phyloP scores from a whole-genome alignment of 2,329 filamentous ascomycete genomes.

The Diatrype stigma region DNA sequence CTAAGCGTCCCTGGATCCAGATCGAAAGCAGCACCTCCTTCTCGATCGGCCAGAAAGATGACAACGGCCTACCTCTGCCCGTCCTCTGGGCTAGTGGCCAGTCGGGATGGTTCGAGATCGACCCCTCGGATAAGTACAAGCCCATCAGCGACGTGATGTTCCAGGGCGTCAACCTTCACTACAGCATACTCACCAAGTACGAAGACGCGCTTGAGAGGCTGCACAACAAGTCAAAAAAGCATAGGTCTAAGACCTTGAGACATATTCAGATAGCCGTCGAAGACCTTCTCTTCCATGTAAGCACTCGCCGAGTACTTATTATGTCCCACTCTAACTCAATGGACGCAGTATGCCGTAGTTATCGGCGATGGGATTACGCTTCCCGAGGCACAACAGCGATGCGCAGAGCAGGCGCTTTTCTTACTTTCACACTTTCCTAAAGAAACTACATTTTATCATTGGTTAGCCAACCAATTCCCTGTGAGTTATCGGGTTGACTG shows the following conservation, averaged over 20 bases:
- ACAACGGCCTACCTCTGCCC: slow-evolving; percentile 43
- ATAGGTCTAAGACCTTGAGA: slow-evolving; percentile 22
- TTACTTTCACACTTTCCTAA: slow-evolving; percentile 48
- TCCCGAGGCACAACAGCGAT: slow-evolving; percentile 44
- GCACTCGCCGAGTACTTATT: background rate
- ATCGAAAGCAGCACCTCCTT: slow-evolving; percentile 46
- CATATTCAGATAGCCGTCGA: slow-evolving; percentile 26
- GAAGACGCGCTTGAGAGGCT: slow-evolving; percentile 30
- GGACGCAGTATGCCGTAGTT: slow-evolving; percentile 43
- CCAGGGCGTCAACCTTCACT: slow-evolving; percentile 61
- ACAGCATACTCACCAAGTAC: slow-evolving; percentile 57
- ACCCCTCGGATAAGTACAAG: slow-evolving; percentile 54
- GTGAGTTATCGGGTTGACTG: slow-evolving; percentile 28
- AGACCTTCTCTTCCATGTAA: slow-evolving; percentile 33
- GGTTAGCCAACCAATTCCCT: slow-evolving; percentile 37
- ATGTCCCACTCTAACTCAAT: background rate
- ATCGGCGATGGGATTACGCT: slow-evolving; percentile 50
- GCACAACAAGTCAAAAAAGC: slow-evolving; percentile 27
- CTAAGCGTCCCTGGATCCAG: slow-evolving; percentile 42
- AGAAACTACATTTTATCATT: slow-evolving; percentile 46
- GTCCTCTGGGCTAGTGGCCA: slow-evolving; percentile 63
- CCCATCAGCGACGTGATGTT: slow-evolving; percentile 55
- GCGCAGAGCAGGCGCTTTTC: slow-evolving; percentile 46
- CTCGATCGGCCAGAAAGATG: slow-evolving; percentile 49
- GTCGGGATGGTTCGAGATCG: slow-evolving; percentile 66